Base-by-base conservation (phyloP, 2,329 filamentous ascomycete species). In the Apiospora marii region DNA sequence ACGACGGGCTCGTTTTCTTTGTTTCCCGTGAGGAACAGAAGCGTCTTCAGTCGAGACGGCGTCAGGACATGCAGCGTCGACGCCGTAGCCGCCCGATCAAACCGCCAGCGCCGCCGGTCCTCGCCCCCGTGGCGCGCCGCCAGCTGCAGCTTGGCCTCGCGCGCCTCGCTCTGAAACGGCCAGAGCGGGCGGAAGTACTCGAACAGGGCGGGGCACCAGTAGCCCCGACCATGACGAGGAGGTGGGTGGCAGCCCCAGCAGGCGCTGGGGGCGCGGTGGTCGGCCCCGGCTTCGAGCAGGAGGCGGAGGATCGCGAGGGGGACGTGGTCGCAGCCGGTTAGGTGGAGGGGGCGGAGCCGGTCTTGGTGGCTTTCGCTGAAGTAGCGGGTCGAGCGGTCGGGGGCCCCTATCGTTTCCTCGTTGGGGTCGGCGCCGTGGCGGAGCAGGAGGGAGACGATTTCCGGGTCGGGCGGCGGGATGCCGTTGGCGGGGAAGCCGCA, bases 321-420 rank as follows among this genome's bases (percentile, higher is more conserved):
- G 16, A 61, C 53, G 30, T 22, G 53, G 53, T 61, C 53, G 53
- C 53, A 61, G 53, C 53, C 53, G 16, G 53, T 34, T 14, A 61
- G 34, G 16, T 61, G 27, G 16, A 61, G 27, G 16, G 53, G 53
- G 6, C 19, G 53, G 16, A 61, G 30, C 19, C 6, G 7, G 16
- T 19, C 53, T 7, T 10, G 27, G 30, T 37, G 14, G 30, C 30
- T 16, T 61, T 37, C 30, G 30, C 10, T 27, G 16, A 8, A 16
- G 53, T 14, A 61, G n/a, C n/a, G n/a, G n/a, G n/a, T n/a, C n/a
- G 6, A 30, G 27, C 30, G 30, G 30, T 16, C 14, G 4, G 53
- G 53, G 53, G 16, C 30, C 16, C 1, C 7, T 30, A 34, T 14
- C 30, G 53, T 61, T 5, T 4, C 16, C 30, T 61, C 30, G 53